Evolutionary conservation across 345 rosid species (phyloP), one percentile per base, ranked within the genome.

Genomic region (Camelina neglecta): DNA sequence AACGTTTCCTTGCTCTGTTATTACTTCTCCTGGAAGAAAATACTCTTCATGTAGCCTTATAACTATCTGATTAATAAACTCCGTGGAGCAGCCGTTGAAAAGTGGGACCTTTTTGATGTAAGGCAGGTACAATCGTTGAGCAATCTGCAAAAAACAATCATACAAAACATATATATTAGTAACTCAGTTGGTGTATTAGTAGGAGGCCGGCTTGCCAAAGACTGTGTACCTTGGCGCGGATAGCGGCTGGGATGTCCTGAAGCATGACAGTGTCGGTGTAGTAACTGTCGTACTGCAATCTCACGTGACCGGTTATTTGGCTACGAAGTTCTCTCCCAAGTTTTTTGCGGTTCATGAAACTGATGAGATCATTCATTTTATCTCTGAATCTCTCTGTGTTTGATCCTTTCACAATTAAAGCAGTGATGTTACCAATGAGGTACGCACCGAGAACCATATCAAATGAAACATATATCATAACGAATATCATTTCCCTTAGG

Each of bases 381-480:
- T 95, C 99, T 81, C 99, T 89, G 49, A 88, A 95, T 73, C 75
- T 90, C 83, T 89, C 98, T 2, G 99, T 95, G 79, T 95, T 95
- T 42, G 99, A 95, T 65, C 99, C 99, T 87, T 95, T 95, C 24
- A 95, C 99, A 20, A 89, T 92, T 82, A 95, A 81, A 8, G 99
- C 99, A 35, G 99, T 95, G 89, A 92, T 95, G 83, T 95, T 95
- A 81, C 99, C 99, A 35, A 92, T 89, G 75, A 95, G 81, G 81
- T 95, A 95, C 12, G 99, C 98, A 60, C 99, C 94, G 7, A 95
- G 93, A 84, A 95, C 82, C 99, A 95, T 95, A 80, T 95, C 99
- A 48, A 95, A 88, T 7, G 99, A 95, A 64, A 92, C 93, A 77
- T 81, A 95, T 47, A 87, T 75, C 99, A 95, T 95, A 64, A 92